These are phyloP conservation scores for Pseudocercospora macadamiae DNA, from an alignment of 2,329 filamentous ascomycete species.

Conservation along the genomic window DNA sequence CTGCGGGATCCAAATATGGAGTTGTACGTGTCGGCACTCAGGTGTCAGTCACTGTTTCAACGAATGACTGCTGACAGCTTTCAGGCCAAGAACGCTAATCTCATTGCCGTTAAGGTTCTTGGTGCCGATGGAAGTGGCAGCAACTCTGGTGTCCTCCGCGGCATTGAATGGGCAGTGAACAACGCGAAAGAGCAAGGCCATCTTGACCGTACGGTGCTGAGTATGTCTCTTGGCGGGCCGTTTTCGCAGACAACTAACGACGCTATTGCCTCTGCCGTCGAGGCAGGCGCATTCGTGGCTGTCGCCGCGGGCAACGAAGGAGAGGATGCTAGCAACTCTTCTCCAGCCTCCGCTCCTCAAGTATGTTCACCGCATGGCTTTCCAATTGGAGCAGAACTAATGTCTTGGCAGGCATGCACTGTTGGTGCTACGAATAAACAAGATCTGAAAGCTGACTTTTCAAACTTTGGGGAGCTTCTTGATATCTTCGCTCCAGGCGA, in stretches of 20 bases:
- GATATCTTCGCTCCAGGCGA: slow-evolving; percentile 54
- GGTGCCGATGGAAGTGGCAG: slow-evolving; percentile 48
- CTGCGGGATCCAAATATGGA: slow-evolving; percentile 64
- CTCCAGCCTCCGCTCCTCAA: slow-evolving; percentile 42
- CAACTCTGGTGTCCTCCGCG: slow-evolving; percentile 50
- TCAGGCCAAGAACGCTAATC: slow-evolving; percentile 45
- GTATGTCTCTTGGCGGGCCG: slow-evolving; percentile 47
- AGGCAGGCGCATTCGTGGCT: slow-evolving; percentile 44
- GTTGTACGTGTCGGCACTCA: slow-evolving; percentile 44
- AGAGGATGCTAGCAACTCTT: slow-evolving; percentile 32
- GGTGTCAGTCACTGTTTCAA: no score
- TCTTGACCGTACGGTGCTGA: slow-evolving; percentile 56
- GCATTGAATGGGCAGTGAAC: slow-evolving; percentile 49
- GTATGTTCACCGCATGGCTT: background rate
- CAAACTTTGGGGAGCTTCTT: slow-evolving; percentile 43
- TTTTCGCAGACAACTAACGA: slow-evolving; percentile 43
- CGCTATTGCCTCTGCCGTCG: slow-evolving; percentile 41
- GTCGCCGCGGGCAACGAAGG: slow-evolving; percentile 43
- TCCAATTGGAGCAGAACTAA: background rate
- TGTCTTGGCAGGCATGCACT: slow-evolving; percentile 30
- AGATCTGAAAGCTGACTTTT: slow-evolving; percentile 41
- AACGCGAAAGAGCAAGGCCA: slow-evolving; percentile 74
- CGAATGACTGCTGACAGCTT: background rate
- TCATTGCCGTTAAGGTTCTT: slow-evolving; percentile 56
- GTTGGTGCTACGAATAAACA: slow-evolving; percentile 41